Conservation (phyloP, 2,329 filamentous ascomycete genomes). For the Cordyceps farinosa region DNA sequence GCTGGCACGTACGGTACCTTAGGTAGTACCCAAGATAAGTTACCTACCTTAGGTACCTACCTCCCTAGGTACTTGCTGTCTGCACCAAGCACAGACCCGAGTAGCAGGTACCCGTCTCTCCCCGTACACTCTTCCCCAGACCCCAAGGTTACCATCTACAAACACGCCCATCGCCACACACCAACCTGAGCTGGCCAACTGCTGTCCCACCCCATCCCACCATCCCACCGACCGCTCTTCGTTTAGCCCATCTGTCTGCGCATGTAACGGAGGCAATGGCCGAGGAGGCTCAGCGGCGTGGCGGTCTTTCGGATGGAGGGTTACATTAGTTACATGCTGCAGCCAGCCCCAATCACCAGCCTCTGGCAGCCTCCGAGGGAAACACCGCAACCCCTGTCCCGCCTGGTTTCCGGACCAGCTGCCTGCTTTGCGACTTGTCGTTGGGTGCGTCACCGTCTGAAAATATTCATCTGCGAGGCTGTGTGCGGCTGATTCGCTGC, state of each 20-base stretch:
- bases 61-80: not conserved
- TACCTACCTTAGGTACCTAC: not conserved
- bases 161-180: not conserved
- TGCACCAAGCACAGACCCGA: not conserved
- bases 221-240: conserved; percentile 2
- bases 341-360: not conserved
- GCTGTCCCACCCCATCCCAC: not conserved
- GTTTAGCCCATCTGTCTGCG: not conserved
- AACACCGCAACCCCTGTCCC: conserved; percentile 2
- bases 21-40: not conserved
- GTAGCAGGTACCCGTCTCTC: not conserved
- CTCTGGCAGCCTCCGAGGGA: not conserved
- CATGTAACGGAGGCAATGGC: conserved; percentile 5
- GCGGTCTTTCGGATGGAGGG: conserved; percentile 2
- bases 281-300: not conserved
- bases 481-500: not conserved
- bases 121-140: not conserved
- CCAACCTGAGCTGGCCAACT: not conserved
- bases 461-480: not conserved
- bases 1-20: too few relatives aligned
- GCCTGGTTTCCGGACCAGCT: not conserved
- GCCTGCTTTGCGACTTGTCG: not conserved
- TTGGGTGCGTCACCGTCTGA: not conserved
- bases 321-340: conserved; percentile 15
- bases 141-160: not conserved